Percentiles rank a stretch among this genome's conserved stretches.
Evolutionary conservation across 352 stramenopile genomes (phyloP).

Genomic region (Halophytophthora batemanensis): DNA sequence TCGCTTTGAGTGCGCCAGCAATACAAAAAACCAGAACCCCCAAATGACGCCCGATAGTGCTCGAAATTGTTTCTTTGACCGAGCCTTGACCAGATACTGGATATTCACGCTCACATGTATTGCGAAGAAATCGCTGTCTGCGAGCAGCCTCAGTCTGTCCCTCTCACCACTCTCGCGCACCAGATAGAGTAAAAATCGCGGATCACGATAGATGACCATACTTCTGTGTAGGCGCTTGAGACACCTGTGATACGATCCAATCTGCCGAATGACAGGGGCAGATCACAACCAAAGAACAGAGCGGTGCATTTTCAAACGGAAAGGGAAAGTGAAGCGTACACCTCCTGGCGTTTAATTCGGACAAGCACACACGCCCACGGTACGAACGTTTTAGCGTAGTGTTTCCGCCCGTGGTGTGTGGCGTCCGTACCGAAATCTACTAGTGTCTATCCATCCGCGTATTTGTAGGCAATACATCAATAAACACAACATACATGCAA

Average conservation of each 20-base stretch:
- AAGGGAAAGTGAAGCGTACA: constrained; percentile 15
- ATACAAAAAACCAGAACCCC: too few species aligned
- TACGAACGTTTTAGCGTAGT: constrained; percentile 22
- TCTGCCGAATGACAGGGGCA: constrained; percentile 12
- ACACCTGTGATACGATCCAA: constrained; percentile 12
- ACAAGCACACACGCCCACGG: constrained; percentile 26
- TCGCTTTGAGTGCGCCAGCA: constrained; percentile 3
- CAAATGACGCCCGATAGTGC: neutral
- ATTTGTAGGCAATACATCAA: neutral
- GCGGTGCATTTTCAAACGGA: constrained; percentile 2
- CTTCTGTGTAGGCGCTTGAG: constrained; percentile 14
- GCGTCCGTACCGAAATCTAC: constrained; percentile 27
- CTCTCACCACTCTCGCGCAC: constrained; percentile 4
- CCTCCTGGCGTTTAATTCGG: constrained; percentile 10
- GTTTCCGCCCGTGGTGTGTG: constrained; percentile 6
- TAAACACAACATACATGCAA: neutral
- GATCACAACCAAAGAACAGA: constrained; percentile 12
- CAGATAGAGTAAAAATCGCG: constrained; percentile 17
- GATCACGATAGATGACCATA: constrained; percentile 12
- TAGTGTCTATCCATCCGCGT: constrained; percentile 14
- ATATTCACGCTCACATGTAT: constrained; percentile 5
- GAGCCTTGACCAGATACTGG: constrained; percentile 5
- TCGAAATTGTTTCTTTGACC: constrained; percentile 1
- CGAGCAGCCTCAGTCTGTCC: constrained; percentile 1
- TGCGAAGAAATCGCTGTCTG: constrained; percentile 1